A percentile compares a stretch with the other conserved stretches of the same genome.
phyloP scores from a whole-genome alignment of 306 rosid genomes.

The Oemleria cerasiformis region DNA sequence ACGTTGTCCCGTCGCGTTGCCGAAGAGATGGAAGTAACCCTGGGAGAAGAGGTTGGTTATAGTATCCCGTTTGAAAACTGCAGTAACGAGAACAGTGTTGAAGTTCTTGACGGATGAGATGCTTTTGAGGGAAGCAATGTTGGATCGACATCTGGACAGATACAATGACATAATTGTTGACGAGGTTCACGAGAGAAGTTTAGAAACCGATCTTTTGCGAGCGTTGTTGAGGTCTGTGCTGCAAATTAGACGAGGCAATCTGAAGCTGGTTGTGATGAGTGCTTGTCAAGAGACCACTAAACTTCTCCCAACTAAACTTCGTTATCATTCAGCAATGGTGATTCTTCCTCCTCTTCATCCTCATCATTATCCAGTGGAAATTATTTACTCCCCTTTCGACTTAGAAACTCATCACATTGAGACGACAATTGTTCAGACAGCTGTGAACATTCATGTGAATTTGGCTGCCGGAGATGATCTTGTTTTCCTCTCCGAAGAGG shows the following conservation, averaged over 20 bases:
- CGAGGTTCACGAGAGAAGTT: slow-evolving; percentile 73
- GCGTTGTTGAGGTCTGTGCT: slow-evolving; percentile 70
- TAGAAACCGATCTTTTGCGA: slow-evolving; percentile 68
- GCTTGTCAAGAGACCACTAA: slow-evolving; percentile 75
- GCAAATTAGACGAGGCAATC: slow-evolving; percentile 51
- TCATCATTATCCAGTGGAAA: slow-evolving; percentile 52
- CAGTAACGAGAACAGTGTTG: slow-evolving; percentile 64
- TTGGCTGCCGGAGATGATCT: slow-evolving; percentile 69
- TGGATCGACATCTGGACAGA: slow-evolving; percentile 69
- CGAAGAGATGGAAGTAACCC: slow-evolving; percentile 75
- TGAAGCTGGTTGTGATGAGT: slow-evolving; percentile 80
- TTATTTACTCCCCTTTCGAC: slow-evolving; percentile 36
- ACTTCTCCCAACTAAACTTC: slow-evolving; percentile 24
- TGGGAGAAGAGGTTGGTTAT: slow-evolving; percentile 91
- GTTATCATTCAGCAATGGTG: slow-evolving; percentile 21
- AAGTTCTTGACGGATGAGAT: slow-evolving; percentile 80
- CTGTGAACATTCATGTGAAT: slow-evolving; percentile 63
- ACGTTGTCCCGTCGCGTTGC: slow-evolving; percentile 79
- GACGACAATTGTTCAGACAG: slow-evolving; percentile 55
- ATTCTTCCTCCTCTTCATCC: slow-evolving; percentile 27
- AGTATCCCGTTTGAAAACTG: slow-evolving; percentile 74
- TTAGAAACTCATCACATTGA: slow-evolving; percentile 59
- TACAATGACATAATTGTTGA: slow-evolving; percentile 68
- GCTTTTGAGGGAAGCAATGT: slow-evolving; percentile 84
- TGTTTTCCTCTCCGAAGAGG: slow-evolving; percentile 72